Evolutionary conservation across 768 basidiomycete genomes (phyloP).

Genomic region (Podaxis sp.): DNA sequence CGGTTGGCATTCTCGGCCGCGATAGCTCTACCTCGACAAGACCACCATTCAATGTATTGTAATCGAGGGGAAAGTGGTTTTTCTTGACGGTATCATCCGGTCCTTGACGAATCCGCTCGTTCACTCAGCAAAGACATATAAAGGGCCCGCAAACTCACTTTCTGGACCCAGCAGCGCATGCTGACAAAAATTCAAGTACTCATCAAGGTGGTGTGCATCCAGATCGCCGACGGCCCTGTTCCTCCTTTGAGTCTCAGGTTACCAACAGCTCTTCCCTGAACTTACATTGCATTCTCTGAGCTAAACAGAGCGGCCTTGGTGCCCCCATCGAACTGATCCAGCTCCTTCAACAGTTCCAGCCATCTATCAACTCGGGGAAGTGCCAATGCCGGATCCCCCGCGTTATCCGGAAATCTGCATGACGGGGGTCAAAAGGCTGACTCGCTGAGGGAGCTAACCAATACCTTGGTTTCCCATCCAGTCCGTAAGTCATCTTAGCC

Average conservation of each 20-base stretch:
- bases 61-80: conserved; percentile 41
- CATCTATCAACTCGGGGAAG: conserved; percentile 55
- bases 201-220: conserved; percentile 52
- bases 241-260: conserved; percentile 15
- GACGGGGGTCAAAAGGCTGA: conserved; percentile 17
- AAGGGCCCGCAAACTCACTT: conserved; percentile 14
- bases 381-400: conserved; percentile 58
- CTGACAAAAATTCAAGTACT: conserved; percentile 67
- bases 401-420: conserved; percentile 42
- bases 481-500: conserved; percentile 83
- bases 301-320: conserved; percentile 39
- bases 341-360: conserved; percentile 38
- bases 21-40: not conserved
- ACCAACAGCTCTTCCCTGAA: conserved; percentile 16
- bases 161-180: conserved; percentile 42
- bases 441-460: conserved; percentile 4
- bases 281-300: conserved; percentile 47
- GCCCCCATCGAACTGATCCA: conserved; percentile 32
- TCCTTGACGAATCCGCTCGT: not conserved
- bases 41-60: not conserved
- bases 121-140: not conserved
- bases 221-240: conserved; percentile 56
- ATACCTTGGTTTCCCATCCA: conserved; percentile 69
- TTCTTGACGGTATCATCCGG: conserved; percentile 32
- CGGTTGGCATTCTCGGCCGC: not conserved